Evolutionary conservation across 1,284 basidiomycete genomes (phyloP).

Genomic region (Trametes hirsuta): DNA sequence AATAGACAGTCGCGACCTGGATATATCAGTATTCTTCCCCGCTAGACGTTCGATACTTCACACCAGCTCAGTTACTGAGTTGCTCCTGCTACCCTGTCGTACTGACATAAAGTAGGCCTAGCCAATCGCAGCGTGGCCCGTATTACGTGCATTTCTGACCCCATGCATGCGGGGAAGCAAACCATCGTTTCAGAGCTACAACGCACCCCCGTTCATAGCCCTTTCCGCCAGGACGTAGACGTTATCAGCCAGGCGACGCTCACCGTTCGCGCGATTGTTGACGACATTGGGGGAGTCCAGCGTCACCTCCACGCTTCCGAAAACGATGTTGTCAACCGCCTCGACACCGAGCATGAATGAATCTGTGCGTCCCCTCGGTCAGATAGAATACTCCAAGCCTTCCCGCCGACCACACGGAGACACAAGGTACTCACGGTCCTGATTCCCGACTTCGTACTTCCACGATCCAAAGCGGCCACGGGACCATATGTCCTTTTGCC

Average conservation of each 20-base stretch:
- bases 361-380: not conserved
- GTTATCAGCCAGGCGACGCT: not conserved
- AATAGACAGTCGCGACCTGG: too few species aligned
- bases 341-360: slow-evolving; percentile 1
- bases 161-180: too few species aligned
- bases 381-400: not conserved
- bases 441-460: slow-evolving; percentile 3
- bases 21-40: too few species aligned
- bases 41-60: too few species aligned
- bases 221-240: too few species aligned
- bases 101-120: too few species aligned
- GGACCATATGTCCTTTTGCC: not conserved
- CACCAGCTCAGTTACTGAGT: too few species aligned
- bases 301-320: not conserved
- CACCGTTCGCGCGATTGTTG: not conserved
- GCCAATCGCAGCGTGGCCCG: too few species aligned
- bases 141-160: too few species aligned
- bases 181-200: too few species aligned
- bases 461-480: not conserved
- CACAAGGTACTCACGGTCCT: not conserved
- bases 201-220: too few species aligned
- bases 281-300: not conserved
- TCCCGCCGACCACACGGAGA: not conserved
- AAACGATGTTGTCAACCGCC: not conserved
- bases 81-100: too few species aligned